Conservation (phyloP, 148 eudicot species). For the Vaccinium macrocarpon region DNA sequence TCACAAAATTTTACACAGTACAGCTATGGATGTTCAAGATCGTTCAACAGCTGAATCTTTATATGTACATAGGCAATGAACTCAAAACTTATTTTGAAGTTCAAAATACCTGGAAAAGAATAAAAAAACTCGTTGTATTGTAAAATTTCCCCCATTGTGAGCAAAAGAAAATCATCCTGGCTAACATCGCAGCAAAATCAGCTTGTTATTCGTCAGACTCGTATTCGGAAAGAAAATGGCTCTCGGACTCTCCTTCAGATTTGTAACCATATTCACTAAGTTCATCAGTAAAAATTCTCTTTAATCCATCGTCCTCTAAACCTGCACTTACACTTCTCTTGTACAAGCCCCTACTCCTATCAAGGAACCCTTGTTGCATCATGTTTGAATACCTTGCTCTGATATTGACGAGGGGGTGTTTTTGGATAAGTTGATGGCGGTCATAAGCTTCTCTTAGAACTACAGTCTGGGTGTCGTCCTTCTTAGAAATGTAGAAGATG, state of each 20-base stretch:
- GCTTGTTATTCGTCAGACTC: constrained; percentile 3
- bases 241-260: constrained; percentile 7
- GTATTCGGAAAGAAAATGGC: not conserved
- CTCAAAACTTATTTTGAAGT: not conserved
- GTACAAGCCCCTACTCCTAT: constrained; percentile 71
- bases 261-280: not conserved
- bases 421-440: constrained; percentile 51
- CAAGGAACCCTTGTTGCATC: constrained; percentile 72
- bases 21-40: constrained; percentile 8
- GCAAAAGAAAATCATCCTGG: not conserved
- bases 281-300: not conserved
- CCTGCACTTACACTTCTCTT: constrained; percentile 24
- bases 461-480: constrained; percentile 69
- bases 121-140: not conserved
- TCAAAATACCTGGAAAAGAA: constrained; percentile 2
- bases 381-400: constrained; percentile 49
- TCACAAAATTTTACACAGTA: not conserved
- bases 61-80: not conserved
- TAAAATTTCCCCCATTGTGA: not conserved
- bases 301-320: constrained; percentile 11
- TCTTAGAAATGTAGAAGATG: constrained; percentile 78
- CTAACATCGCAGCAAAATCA: constrained; percentile 9
- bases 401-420: constrained; percentile 68
- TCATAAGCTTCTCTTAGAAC: constrained; percentile 76
- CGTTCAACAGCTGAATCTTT: not conserved